Evolutionary conservation across 2,329 filamentous ascomycete genomes (phyloP).

Genomic region (Exophiala phaeomuriformis): DNA sequence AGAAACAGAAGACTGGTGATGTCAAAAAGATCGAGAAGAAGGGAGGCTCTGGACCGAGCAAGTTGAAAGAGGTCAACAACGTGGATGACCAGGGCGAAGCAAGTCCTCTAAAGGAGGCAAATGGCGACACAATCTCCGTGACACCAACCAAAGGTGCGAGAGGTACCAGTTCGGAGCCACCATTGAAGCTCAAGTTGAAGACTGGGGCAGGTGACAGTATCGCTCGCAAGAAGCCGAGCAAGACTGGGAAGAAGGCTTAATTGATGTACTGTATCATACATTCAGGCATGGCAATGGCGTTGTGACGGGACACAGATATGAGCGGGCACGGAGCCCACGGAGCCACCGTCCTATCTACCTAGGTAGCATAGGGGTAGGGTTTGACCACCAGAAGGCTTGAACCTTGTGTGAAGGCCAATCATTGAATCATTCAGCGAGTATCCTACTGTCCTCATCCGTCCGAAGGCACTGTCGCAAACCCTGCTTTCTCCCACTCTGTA

Average conservation of each 20-base stretch:
- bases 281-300: conserved; percentile 6
- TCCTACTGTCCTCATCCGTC: too few relatives aligned
- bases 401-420: too few relatives aligned
- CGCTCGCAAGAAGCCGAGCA: conserved; percentile 16
- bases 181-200: conserved; percentile 26
- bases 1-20: conserved; percentile 24
- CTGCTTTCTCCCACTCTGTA: too few relatives aligned
- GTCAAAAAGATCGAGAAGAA: conserved; percentile 23
- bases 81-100: conserved; percentile 15
- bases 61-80: conserved; percentile 23
- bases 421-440: too few relatives aligned
- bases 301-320: neutral
- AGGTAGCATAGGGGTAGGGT: too few relatives aligned
- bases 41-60: conserved; percentile 20
- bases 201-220: conserved; percentile 3
- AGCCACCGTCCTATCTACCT: too few relatives aligned
- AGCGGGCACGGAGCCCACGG: too few relatives aligned
- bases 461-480: too few relatives aligned
- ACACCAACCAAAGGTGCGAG: conserved; percentile 20
- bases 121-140: conserved; percentile 24
- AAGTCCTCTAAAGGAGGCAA: conserved; percentile 22
- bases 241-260: conserved; percentile 17
- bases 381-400: too few relatives aligned
- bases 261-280: neutral
- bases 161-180: conserved; percentile 21